A percentile compares a stretch with the other conserved stretches of the same genome.
Conservation (phyloP, 1,284 basidiomycete species). For the Xerocomus minutiporus region DNA sequence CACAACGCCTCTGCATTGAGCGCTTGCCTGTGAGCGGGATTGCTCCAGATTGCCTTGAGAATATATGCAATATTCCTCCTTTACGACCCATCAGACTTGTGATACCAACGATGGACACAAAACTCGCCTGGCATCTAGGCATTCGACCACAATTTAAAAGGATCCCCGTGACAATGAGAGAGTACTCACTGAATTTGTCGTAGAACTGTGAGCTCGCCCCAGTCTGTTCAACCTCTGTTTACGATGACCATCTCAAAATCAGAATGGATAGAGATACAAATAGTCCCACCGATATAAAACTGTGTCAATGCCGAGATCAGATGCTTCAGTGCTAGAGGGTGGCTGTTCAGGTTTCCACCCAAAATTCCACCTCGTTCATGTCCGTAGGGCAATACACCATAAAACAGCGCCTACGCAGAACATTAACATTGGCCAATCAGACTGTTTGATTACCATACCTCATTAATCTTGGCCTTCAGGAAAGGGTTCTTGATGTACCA, state of each 20-base stretch:
- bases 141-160: conserved; percentile 5
- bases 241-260: conserved; percentile 2
- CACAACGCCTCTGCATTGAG: conserved; percentile 75
- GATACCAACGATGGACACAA: not conserved
- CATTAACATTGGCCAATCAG: not conserved
- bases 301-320: conserved; percentile 90
- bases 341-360: conserved; percentile 78
- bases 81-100: conserved; percentile 15
- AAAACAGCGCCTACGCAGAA: conserved; percentile 70
- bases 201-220: conserved; percentile 98
- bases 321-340: conserved; percentile 81
- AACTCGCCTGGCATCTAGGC: conserved; percentile 52
- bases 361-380: conserved; percentile 76
- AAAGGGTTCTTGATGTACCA: conserved; percentile 99
- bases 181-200: conserved; percentile 86
- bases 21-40: conserved; percentile 80
- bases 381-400: conserved; percentile 75
- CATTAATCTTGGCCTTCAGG: conserved; percentile 95
- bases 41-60: conserved; percentile 86
- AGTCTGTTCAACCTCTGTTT: conserved; percentile 90
- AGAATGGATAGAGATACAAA: not conserved
- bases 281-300: conserved; percentile 81
- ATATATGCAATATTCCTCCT: conserved; percentile 84
- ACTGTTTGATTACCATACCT: conserved; percentile 45
- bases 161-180: conserved; percentile 9